Conservation (phyloP, 306 rosid genomes). For the Luffa acutangula region DNA sequence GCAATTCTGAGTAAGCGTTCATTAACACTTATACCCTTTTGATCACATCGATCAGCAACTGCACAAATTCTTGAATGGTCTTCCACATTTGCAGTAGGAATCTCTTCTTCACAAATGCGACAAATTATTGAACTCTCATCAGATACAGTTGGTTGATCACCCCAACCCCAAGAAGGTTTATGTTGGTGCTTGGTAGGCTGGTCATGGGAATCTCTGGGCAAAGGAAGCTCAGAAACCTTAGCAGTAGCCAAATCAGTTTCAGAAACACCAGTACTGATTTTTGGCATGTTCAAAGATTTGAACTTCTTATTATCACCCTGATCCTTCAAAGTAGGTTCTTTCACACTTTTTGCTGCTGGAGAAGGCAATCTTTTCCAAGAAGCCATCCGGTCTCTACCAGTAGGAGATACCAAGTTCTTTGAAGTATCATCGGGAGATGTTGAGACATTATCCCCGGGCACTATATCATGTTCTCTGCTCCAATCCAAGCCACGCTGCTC, state of each 20-base stretch:
- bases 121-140: slow-evolving; percentile 88
- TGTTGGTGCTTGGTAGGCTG: slow-evolving; percentile 81
- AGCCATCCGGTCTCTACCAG: slow-evolving; percentile 60
- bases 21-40: slow-evolving; percentile 76
- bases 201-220: slow-evolving; percentile 61
- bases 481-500: slow-evolving; percentile 57
- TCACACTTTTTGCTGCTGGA: slow-evolving; percentile 38
- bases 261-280: slow-evolving; percentile 32
- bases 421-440: slow-evolving; percentile 36
- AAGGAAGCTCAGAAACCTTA: slow-evolving; percentile 54
- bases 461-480: slow-evolving; percentile 48
- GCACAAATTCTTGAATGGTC: slow-evolving; percentile 94
- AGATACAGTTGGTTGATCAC: slow-evolving; percentile 45
- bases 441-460: slow-evolving; percentile 22
- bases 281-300: slow-evolving; percentile 45
- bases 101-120: slow-evolving; percentile 98
- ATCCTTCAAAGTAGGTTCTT: slow-evolving; percentile 53
- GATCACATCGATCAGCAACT: slow-evolving; percentile 93
- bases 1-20: slow-evolving; percentile 79
- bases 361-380: slow-evolving; percentile 91
- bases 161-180: slow-evolving; percentile 94
- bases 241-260: slow-evolving; percentile 40
- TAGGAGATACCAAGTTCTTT: slow-evolving; percentile 44
- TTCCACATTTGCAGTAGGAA: slow-evolving; percentile 86
- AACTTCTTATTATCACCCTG: slow-evolving; percentile 40